Base-by-base conservation (phyloP, 352 stramenopile genomes). In the Paralagenidium karlingii region DNA sequence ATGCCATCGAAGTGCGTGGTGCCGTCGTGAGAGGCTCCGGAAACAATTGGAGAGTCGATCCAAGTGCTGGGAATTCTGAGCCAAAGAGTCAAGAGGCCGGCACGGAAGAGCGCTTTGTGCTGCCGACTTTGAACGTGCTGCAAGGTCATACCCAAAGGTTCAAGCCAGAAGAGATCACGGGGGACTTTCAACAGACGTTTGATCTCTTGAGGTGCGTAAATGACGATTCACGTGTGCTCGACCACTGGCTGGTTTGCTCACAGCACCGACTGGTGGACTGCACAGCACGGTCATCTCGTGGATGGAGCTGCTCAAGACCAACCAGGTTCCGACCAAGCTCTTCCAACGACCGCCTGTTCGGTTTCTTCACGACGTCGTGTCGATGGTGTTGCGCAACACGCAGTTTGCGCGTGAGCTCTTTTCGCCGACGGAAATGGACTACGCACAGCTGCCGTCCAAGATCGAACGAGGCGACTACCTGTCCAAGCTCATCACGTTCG, bases 291-390 rank as follows among this genome's bases (percentile, higher is more conserved):
- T 78, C 10, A 84, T 91, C 60, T 91, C 77, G 1, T 91, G 77
- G 75, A 47, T 69, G 21, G 65, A 85, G 41, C 30, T 91, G 16
- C 40, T 91, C 1, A 88, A 88, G 44, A 82, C 75, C 4, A 57
- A 52, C 11, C 47, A 71, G 6, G 40, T 88, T 0, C 74, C 77
- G 4, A 51, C 51, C 3, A 91, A 91, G 37, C 48, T 91, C 1
- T 88, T 88, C 50, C 54, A 55, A 8, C 60, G 74, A 5, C 77
- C 74, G n/a, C 74, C 77, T 0, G 68, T 91, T 36, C 69, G 77
- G 10, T 91, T 91, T 30, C 38, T 91, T 1, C 77, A 88, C 39
- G 77, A 91, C 40, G 43, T 88, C 15, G 75, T 87, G 36, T 84
- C 71, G 1, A 50, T 66, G 4, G 61, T 84, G 12, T 80, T 83